Conservation (phyloP, 148 eudicot species). For the Chenopodium berlandieri region DNA sequence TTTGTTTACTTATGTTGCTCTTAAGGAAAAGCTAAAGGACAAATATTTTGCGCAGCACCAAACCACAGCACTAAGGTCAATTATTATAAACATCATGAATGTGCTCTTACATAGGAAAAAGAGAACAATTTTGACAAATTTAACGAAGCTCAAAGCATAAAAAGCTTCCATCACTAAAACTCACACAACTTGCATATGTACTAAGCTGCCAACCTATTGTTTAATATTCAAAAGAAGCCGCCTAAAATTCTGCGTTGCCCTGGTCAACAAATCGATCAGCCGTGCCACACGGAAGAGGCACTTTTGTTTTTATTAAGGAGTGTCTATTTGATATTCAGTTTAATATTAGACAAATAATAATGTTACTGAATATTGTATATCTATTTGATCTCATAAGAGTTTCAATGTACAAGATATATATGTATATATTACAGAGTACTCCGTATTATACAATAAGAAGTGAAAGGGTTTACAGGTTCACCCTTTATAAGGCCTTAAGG, state of each 20-base stretch:
- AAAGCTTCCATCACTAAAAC: slow-evolving; percentile 11
- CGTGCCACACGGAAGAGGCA: slow-evolving; percentile 19
- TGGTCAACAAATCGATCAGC: slow-evolving; percentile 7
- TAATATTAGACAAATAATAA: too few relatives aligned
- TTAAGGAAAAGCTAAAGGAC: slow-evolving; percentile 8
- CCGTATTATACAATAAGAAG: too few relatives aligned
- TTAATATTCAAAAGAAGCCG: background rate
- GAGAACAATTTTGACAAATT: background rate
- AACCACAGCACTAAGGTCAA: slow-evolving; percentile 3
- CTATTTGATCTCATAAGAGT: too few relatives aligned
- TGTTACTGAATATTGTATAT: background rate
- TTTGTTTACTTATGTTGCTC: background rate
- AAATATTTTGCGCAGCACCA: slow-evolving; percentile 6
- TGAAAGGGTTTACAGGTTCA: too few relatives aligned
- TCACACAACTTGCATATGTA: background rate
- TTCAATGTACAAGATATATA: too few relatives aligned
- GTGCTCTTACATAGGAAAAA: background rate
- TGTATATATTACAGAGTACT: too few relatives aligned
- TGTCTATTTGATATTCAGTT: too few relatives aligned
- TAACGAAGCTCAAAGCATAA: slow-evolving; percentile 3
- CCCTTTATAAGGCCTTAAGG: too few relatives aligned
- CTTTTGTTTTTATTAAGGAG: too few relatives aligned
- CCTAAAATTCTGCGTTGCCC: background rate
- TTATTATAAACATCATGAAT: slow-evolving; percentile 11
- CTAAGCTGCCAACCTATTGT: slow-evolving; percentile 4